Conservation (phyloP, 2,329 filamentous ascomycete species). For the Didymella keratinophila region DNA sequence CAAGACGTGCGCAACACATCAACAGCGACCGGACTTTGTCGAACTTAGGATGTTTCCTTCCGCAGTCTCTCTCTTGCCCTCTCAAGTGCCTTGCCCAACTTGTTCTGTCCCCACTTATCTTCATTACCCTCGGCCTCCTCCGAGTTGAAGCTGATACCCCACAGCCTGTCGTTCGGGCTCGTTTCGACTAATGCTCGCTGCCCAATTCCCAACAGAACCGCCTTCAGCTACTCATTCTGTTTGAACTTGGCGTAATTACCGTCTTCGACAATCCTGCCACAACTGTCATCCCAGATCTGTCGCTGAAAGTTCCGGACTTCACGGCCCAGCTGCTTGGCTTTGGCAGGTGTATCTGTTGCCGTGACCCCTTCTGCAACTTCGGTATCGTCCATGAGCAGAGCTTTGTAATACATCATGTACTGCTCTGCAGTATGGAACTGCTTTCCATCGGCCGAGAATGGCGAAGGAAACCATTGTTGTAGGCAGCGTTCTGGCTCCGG, state of each 20-base stretch:
- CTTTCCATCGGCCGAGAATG: not conserved
- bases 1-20: not conserved
- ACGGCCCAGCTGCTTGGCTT: not conserved
- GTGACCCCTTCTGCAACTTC: not conserved
- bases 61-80: not conserved
- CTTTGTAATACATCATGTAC: not conserved
- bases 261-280: not conserved
- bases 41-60: not conserved
- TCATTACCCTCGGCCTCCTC: not conserved
- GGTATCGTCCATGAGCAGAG: not conserved
- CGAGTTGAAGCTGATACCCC: not conserved
- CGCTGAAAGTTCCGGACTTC: not conserved
- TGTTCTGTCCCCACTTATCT: not conserved
- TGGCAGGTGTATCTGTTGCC: not conserved
- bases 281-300: not conserved
- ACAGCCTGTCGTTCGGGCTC: not conserved
- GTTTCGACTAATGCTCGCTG: not conserved
- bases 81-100: not conserved
- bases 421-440: not conserved
- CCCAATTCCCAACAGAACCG: not conserved
- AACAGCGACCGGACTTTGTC: not conserved
- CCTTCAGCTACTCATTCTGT: not conserved
- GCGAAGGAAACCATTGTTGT: conserved; percentile 1
- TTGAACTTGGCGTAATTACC: not conserved
- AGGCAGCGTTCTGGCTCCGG: conserved; percentile 1